phyloP scores from a whole-genome alignment of 2,329 filamentous ascomycete genomes.

The Metarhizium album region DNA sequence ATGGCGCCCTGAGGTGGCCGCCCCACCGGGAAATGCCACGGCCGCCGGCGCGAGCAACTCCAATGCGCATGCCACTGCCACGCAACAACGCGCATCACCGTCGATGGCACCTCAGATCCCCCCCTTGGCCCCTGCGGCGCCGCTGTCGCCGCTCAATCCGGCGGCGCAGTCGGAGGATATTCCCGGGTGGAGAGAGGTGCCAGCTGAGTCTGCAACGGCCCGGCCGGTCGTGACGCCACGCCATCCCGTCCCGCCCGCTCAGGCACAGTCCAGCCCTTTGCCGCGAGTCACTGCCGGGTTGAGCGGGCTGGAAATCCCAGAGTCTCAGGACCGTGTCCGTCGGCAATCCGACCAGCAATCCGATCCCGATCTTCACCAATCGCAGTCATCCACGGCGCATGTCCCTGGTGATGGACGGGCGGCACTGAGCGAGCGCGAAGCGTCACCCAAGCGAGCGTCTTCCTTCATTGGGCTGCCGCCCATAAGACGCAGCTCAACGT shows the following conservation, averaged over 20 bases:
- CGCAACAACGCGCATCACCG: conserved; percentile 8
- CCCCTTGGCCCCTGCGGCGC: conserved; percentile 2
- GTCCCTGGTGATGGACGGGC: conserved; percentile 5
- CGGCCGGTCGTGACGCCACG: not conserved
- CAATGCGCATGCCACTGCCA: not conserved
- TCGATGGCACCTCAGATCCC: conserved; percentile 4
- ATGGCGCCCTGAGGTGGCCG: conserved; percentile 9
- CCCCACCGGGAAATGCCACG: conserved; percentile 8
- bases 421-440: conserved; percentile 9
- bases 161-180: not conserved
- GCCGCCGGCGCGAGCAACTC: not conserved
- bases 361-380: not conserved
- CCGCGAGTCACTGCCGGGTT: conserved; percentile 8
- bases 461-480: conserved; percentile 49
- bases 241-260: conserved; percentile 1
- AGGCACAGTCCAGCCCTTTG: not conserved
- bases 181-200: not conserved
- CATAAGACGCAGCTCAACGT: conserved; percentile 46
- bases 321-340: conserved; percentile 12
- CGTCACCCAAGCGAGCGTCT: conserved; percentile 29
- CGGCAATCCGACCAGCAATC: not conserved
- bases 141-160: conserved; percentile 7
- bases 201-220: not conserved
- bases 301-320: conserved; percentile 9
- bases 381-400: not conserved